Conservation (phyloP, 2,329 filamentous ascomycete species). For the Phaeosphaeria sp. region DNA sequence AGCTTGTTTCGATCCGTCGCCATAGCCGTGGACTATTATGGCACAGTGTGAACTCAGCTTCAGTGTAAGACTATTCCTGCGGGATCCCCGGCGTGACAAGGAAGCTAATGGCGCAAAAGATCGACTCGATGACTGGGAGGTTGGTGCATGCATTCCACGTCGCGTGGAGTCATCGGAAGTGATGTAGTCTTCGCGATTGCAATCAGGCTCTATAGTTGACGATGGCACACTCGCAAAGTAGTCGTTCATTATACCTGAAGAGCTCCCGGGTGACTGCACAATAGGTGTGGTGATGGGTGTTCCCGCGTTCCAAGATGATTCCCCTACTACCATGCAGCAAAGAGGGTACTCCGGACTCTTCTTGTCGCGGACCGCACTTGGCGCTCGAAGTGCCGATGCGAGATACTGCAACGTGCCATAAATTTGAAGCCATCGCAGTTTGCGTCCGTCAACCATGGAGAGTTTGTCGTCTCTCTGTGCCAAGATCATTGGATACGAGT, state of each 20-base stretch:
- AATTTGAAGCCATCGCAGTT: conserved; percentile 78
- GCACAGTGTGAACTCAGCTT: conserved; percentile 40
- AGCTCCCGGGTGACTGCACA: conserved; percentile 9
- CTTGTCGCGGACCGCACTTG: conserved; percentile 66
- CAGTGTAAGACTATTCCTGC: conserved; percentile 34
- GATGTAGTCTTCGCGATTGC: conserved; percentile 51
- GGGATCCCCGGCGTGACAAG: conserved; percentile 34
- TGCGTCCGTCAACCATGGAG: conserved; percentile 71
- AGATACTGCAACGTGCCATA: conserved; percentile 78
- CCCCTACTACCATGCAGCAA: conserved; percentile 54
- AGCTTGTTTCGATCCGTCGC: conserved; percentile 43
- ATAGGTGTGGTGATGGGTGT: conserved; percentile 22
- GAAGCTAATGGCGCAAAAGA: conserved; percentile 36
- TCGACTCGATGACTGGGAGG: conserved; percentile 45
- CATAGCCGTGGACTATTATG: conserved; percentile 49
- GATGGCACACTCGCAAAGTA: conserved; percentile 9
- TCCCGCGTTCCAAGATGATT: conserved; percentile 47
- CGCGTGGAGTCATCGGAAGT: conserved; percentile 41
- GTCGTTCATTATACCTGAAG: conserved; percentile 23
- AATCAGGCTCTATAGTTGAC: conserved; percentile 53
- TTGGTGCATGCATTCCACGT: conserved; percentile 29
- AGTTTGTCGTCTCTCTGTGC: conserved; percentile 64
- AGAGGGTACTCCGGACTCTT: conserved; percentile 65
- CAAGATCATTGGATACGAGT: conserved; percentile 58
- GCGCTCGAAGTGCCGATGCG: conserved; percentile 65